Evolutionary conservation across 805 yeast species (phyloP).

Genomic region (Metschnikowia rubicola): DNA sequence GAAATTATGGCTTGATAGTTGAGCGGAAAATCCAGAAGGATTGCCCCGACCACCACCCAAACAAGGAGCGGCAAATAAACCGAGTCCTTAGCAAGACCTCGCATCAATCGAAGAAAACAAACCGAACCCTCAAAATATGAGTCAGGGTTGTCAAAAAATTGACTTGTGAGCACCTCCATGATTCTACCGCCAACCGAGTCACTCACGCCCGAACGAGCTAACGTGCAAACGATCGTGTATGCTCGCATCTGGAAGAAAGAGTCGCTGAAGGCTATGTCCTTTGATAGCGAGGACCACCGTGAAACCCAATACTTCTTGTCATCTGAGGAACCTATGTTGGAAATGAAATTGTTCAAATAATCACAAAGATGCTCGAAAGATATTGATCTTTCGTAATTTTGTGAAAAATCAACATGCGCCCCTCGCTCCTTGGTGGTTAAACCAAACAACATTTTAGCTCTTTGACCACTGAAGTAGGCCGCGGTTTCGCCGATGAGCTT

Average conservation of each 20-base stretch:
- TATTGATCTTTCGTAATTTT: slow-evolving; percentile 38
- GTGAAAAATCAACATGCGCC: slow-evolving; percentile 30
- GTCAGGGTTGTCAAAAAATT: slow-evolving; percentile 20
- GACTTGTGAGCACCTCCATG: slow-evolving; percentile 25
- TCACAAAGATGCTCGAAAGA: slow-evolving; percentile 60
- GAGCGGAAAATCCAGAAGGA: slow-evolving; percentile 11
- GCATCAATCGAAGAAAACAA: slow-evolving; percentile 45
- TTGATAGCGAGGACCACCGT: slow-evolving; percentile 61
- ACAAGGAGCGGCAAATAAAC: slow-evolving; percentile 45
- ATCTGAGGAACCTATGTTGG: slow-evolving; percentile 43
- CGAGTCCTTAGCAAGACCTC: slow-evolving; percentile 47
- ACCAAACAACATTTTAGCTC: slow-evolving; percentile 68
- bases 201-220: slow-evolving; percentile 60
- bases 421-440: slow-evolving; percentile 49
- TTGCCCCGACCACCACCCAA: slow-evolving; percentile 35
- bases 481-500: slow-evolving; percentile 46
- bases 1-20: slow-evolving; percentile 15
- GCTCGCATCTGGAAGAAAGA: slow-evolving; percentile 68
- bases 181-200: slow-evolving; percentile 44
- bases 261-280: slow-evolving; percentile 58
- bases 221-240: slow-evolving; percentile 62
- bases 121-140: slow-evolving; percentile 38
- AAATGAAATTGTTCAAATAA: slow-evolving; percentile 50
- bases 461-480: slow-evolving; percentile 51
- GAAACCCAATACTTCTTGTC: slow-evolving; percentile 56